These are phyloP conservation scores for Theileria orientalis DNA, from an alignment of 169 alveolate genomes.

Conservation along the genomic window DNA sequence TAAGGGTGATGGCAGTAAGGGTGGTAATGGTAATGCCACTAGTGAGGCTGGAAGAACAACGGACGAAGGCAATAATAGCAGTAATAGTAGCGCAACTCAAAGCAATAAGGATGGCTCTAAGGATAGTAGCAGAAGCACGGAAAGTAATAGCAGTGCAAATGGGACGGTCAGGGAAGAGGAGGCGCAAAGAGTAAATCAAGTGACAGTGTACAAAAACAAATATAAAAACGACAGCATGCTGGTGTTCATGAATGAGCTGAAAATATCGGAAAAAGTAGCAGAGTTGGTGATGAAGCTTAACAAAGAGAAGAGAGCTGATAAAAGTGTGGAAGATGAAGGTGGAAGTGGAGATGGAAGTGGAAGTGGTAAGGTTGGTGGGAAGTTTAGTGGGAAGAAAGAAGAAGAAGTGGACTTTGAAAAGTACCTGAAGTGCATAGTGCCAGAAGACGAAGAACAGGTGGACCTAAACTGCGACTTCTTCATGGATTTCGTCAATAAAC, in stretches of 20 bases:
- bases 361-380: too few species aligned
- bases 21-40: not conserved
- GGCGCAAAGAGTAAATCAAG: not conserved
- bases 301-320: too few species aligned
- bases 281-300: too few species aligned
- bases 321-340: too few species aligned
- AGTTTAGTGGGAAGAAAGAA: too few species aligned
- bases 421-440: not conserved
- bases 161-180: not conserved
- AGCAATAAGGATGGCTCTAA: too few species aligned
- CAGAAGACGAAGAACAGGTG: not conserved
- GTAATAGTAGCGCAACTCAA: too few species aligned
- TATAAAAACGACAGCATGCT: not conserved
- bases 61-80: too few species aligned
- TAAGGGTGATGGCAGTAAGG: not conserved
- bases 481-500: conserved; percentile 5
- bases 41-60: too few species aligned
- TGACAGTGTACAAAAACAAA: not conserved
- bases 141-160: not conserved
- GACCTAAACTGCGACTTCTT: conserved; percentile 10
- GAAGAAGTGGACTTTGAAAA: not conserved
- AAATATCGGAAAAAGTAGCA: not conserved
- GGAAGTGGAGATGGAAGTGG: not conserved
- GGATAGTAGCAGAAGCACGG: not conserved
- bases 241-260: not conserved